A percentile compares a stretch with the other conserved stretches of the same genome.
Evolutionary conservation across 441 rosid species (phyloP).

Genomic region (Isatis lusitanica): DNA sequence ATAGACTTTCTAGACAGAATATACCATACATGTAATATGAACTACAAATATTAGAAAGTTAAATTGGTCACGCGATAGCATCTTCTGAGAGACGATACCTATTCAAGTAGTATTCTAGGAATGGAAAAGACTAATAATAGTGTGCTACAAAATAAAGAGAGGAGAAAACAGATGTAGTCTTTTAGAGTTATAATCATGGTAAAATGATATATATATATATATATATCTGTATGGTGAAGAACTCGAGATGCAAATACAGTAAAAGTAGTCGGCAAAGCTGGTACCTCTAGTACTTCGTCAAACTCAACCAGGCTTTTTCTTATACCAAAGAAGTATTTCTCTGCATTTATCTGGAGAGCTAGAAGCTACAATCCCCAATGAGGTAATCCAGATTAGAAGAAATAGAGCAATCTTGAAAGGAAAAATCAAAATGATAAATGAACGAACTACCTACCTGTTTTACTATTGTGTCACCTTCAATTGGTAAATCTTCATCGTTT

Average conservation of each 20-base stretch:
- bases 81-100: neutral
- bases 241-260: neutral
- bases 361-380: conserved; percentile 60
- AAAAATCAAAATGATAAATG: neutral
- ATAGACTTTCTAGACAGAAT: neutral
- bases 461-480: conserved; percentile 83
- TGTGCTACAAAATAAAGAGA: conserved; percentile 1
- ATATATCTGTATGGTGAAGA: neutral
- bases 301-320: conserved; percentile 97
- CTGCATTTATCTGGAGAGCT: conserved; percentile 82
- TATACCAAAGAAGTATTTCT: conserved; percentile 89
- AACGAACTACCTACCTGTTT: conserved; percentile 61
- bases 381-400: conserved; percentile 31
- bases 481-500: conserved; percentile 82
- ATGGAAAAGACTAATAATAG: neutral
- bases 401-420: neutral
- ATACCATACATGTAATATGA: conserved; percentile 3
- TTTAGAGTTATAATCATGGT: conserved; percentile 8
- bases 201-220: too few relatives aligned
- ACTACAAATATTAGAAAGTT: neutral
- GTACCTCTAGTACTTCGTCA: conserved; percentile 97
- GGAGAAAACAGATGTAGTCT: neutral
- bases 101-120: neutral
- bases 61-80: neutral
- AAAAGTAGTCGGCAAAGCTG: conserved; percentile 10